phyloP scores from a whole-genome alignment of 1,284 basidiomycete species.

The Ustilago bromivora region DNA sequence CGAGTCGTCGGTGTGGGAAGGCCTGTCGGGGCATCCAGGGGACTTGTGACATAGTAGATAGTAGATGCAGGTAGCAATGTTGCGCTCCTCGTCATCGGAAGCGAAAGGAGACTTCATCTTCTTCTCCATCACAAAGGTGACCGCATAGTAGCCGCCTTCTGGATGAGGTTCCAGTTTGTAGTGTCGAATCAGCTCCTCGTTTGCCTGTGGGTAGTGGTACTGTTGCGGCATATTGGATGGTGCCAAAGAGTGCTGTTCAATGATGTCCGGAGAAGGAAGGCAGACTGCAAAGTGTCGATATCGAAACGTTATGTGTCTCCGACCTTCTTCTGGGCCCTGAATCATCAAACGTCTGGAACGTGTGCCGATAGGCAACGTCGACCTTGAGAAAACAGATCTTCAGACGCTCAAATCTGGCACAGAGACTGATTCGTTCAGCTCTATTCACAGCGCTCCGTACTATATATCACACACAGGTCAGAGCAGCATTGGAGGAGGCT shows the following conservation, averaged over 20 bases:
- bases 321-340: constrained; percentile 6
- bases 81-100: constrained; percentile 29
- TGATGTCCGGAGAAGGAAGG: not conserved
- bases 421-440: not conserved
- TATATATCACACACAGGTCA: not conserved
- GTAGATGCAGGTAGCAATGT: constrained; percentile 50
- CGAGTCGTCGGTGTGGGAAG: not conserved
- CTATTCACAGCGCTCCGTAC: not conserved
- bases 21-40: constrained; percentile 21
- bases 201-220: constrained; percentile 46
- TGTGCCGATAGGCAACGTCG: no score
- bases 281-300: not conserved
- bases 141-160: constrained; percentile 51
- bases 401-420: not conserved
- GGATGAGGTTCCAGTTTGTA: constrained; percentile 53
- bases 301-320: not conserved
- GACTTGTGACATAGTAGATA: constrained; percentile 50
- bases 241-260: not conserved
- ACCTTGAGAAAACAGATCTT: no score
- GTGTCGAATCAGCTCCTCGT: constrained; percentile 36
- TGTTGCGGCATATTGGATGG: constrained; percentile 15
- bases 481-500: not conserved
- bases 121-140: constrained; percentile 38
- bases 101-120: constrained; percentile 45
- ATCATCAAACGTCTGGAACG: not conserved